phyloP scores from a whole-genome alignment of 108 stramenopile species.

The Cyclotella cryptica region DNA sequence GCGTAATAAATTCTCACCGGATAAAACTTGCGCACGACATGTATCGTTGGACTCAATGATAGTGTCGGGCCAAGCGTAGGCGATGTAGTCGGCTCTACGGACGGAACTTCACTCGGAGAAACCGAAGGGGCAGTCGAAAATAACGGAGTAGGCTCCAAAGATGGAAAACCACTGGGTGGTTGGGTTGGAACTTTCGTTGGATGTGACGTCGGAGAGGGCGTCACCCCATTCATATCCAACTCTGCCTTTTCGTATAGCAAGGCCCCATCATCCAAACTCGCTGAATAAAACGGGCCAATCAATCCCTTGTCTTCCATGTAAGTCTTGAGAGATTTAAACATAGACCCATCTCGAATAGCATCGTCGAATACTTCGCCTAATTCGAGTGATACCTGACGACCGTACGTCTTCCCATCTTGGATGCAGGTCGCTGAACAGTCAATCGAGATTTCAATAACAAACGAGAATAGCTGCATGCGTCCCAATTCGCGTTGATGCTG shows the following conservation, averaged over 20 bases:
- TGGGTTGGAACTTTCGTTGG: neutral
- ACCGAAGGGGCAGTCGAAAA: neutral
- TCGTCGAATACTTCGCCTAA: slow-evolving; percentile 7
- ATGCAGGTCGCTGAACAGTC: neutral
- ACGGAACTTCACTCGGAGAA: neutral
- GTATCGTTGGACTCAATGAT: neutral
- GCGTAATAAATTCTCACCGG: slow-evolving; percentile 3
- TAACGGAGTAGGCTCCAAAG: neutral
- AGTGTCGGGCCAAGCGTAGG: neutral
- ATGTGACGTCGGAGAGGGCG: slow-evolving; percentile 1
- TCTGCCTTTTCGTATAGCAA: slow-evolving; percentile 16
- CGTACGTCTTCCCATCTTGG: neutral
- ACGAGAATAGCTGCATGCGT: slow-evolving; percentile 21
- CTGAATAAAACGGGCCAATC: slow-evolving; percentile 21
- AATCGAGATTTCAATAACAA: neutral
- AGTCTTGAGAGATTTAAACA: slow-evolving; percentile 7
- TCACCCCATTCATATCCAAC: slow-evolving; percentile 1
- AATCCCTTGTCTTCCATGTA: slow-evolving; percentile 17
- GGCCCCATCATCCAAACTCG: slow-evolving; percentile 18
- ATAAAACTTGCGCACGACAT: neutral
- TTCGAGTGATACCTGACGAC: slow-evolving; percentile 12
- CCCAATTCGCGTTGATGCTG: slow-evolving; percentile 20
- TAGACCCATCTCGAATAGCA: neutral
- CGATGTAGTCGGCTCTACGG: neutral
- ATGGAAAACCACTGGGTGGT: neutral